A percentile compares a stretch with the other conserved stretches of the same genome.
These are phyloP conservation scores for Punica granatum DNA, from an alignment of 345 rosid species.

Conservation along the genomic window DNA sequence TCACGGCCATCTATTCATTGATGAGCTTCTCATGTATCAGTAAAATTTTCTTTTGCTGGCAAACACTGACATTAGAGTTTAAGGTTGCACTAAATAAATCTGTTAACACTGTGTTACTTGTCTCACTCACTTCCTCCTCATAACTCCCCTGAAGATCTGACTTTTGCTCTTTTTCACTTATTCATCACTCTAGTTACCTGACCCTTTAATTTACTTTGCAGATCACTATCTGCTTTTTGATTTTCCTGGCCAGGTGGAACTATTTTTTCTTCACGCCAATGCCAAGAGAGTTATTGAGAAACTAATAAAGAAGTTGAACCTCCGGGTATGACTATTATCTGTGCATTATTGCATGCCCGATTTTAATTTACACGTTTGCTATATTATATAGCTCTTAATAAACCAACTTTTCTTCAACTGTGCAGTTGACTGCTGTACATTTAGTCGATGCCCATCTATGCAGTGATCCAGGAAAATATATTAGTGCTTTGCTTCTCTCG, in stretches of 20 bases:
- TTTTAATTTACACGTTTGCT: background rate
- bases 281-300: slow-evolving; percentile 63
- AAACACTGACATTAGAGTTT: background rate
- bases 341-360: background rate
- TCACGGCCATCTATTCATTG: background rate
- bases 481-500: slow-evolving; percentile 75
- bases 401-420: slow-evolving; percentile 13
- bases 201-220: slow-evolving; percentile 24
- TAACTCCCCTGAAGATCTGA: background rate
- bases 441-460: slow-evolving; percentile 83
- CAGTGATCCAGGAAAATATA: slow-evolving; percentile 77
- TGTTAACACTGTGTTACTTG: background rate
- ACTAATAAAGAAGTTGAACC: slow-evolving; percentile 72
- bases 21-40: background rate
- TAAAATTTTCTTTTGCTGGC: background rate
- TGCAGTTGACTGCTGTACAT: slow-evolving; percentile 85
- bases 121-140: background rate
- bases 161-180: background rate
- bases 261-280: slow-evolving; percentile 73
- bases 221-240: slow-evolving; percentile 94
- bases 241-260: slow-evolving; percentile 96
- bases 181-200: background rate
- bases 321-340: slow-evolving; percentile 49
- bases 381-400: background rate
- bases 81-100: background rate